Evolutionary conservation across 148 eudicot species (phyloP).

Genomic region (Vaccinium macrocarpon): DNA sequence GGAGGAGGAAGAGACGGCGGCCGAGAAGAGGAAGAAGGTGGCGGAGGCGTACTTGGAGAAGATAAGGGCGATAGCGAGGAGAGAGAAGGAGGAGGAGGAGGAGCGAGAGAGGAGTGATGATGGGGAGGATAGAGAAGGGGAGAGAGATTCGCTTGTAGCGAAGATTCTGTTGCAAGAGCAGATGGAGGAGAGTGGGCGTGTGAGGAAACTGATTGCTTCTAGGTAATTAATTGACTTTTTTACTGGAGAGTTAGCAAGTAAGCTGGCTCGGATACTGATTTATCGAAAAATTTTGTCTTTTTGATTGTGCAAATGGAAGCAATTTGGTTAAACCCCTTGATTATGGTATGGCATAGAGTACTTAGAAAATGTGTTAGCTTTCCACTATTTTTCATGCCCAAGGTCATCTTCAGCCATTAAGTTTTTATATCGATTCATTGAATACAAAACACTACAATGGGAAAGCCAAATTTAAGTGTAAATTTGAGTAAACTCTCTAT

Average conservation of each 20-base stretch:
- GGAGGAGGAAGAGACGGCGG: slow-evolving; percentile 42
- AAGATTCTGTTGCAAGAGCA: slow-evolving; percentile 67
- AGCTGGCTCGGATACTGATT: too few relatives aligned
- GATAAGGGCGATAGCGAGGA: slow-evolving; percentile 24
- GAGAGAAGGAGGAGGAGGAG: slow-evolving; percentile 34
- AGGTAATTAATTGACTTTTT: slow-evolving; percentile 33
- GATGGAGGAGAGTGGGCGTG: slow-evolving; percentile 83
- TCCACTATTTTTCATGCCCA: not conserved
- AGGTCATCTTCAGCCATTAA: not conserved
- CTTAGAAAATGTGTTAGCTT: not conserved
- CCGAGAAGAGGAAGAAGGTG: slow-evolving; percentile 39
- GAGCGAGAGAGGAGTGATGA: slow-evolving; percentile 32
- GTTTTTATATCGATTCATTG: not conserved
- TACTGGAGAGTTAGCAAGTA: not conserved
- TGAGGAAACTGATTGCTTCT: slow-evolving; percentile 61
- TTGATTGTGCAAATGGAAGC: not conserved
- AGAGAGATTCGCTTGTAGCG: slow-evolving; percentile 60
- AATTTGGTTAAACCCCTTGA: not conserved
- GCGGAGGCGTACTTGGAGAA: slow-evolving; percentile 31
- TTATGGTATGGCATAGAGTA: not conserved
- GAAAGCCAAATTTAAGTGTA: not conserved
- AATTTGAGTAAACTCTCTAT: not conserved
- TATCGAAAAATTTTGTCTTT: not conserved
- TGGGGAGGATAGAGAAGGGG: slow-evolving; percentile 40
- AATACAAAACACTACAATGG: not conserved